phyloP scores from a whole-genome alignment of 495 filamentous ascomycete genomes.

The Hypoxylon fragiforme region DNA sequence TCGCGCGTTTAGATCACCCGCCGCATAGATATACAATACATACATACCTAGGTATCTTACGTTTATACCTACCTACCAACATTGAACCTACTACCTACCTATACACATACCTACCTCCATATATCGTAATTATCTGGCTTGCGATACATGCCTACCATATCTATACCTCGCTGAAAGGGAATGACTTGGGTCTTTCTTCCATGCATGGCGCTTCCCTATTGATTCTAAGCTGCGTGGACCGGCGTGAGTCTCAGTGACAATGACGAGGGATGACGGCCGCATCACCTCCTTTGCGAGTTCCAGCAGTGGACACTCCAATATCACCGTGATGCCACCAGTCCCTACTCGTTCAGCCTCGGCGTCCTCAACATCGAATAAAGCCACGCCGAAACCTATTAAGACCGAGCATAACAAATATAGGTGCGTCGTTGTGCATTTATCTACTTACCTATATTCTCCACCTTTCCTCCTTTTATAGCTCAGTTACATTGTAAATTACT shows the following conservation, averaged over 20 bases:
- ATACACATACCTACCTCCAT: slow-evolving; percentile 11
- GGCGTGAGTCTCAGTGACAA: slow-evolving; percentile 46
- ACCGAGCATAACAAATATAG: slow-evolving; percentile 54
- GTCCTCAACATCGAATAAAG: slow-evolving; percentile 46
- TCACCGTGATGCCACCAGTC: slow-evolving; percentile 58
- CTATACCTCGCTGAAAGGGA: slow-evolving; percentile 17
- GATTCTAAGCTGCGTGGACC: slow-evolving; percentile 34
- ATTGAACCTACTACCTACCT: background rate
- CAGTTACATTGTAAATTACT: no score
- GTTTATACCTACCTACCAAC: background rate
- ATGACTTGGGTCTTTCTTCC: slow-evolving; percentile 21
- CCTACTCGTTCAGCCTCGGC: slow-evolving; percentile 56
- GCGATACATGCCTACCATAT: slow-evolving; percentile 7
- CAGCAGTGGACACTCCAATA: slow-evolving; percentile 60
- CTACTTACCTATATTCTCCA: no score
- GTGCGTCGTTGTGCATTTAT: slow-evolving; percentile 39
- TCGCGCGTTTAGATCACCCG: slow-evolving; percentile 10
- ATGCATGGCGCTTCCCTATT: slow-evolving; percentile 39
- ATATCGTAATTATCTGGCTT: no score
- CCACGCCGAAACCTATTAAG: slow-evolving; percentile 60
- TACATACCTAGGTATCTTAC: background rate
- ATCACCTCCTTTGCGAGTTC: slow-evolving; percentile 68
- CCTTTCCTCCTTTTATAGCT: no score
- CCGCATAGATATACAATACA: slow-evolving; percentile 13
- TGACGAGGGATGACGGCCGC: slow-evolving; percentile 64